Evolutionary conservation across 1,139 yeast species (phyloP), one percentile per base, ranked within the genome.

Genomic region (Debaryomycetaceae sp.): DNA sequence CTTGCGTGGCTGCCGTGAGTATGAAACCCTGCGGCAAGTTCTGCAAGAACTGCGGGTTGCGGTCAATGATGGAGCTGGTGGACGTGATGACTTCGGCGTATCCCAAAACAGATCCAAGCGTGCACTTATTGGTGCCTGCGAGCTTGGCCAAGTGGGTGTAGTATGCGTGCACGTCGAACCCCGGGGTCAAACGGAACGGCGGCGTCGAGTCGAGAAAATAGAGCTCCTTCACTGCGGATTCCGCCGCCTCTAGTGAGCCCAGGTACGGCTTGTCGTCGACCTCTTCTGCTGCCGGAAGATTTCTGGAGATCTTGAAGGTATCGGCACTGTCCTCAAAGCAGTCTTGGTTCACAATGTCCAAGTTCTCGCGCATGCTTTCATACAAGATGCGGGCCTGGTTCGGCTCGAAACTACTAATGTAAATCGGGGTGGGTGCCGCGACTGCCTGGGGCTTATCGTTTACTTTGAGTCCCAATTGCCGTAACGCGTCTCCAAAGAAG

Each of bases 81-180:
- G 97, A 87, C 0, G 95, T 81, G 2, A 87, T 76, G 3, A 87
- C 94, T 45, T 90, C 96, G 4, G 86, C 86, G 45, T 87, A 87
- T 12, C 83, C 59, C 16, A 83, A 49, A 2, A 68, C 47, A 1
- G 77, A 55, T 1, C 96, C 97, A 27, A 78, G 54, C 2, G 57
- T 62, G 3, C 62, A 58, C 7, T 43, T 39, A 13, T 45, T 31
- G 30, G 42, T 36, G 11, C 43, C 37, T 23, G 53, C 41, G 12
- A 60, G 48, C 14, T 42, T 47, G 13, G 55, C 50, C 30, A 87
- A 54, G 20, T 53, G 44, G 5, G 53, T 46, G 46, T 68, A 80
- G 47, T 78, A 90, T 15, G 59, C 46, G 7, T 48, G 42, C 48
- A 79, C 68, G 43, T 79, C 73, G 54, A 87, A 87, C 49, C 73